Conservation (phyloP, 306 rosid genomes). For the Cajanus cajan region DNA sequence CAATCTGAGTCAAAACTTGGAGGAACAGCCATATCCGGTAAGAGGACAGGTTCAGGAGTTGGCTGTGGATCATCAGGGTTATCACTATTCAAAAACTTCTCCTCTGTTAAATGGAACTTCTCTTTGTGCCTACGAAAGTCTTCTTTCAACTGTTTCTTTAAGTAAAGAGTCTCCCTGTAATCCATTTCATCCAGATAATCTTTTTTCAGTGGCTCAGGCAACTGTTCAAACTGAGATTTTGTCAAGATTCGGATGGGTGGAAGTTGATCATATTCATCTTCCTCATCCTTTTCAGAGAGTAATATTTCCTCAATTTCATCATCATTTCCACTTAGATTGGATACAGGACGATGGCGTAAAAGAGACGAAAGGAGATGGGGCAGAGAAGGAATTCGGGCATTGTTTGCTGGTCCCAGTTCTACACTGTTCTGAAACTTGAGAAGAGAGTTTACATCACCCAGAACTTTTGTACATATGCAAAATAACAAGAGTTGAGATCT, state of each 20-base stretch:
- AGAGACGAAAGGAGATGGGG: conserved; percentile 94
- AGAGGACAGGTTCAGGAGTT: conserved; percentile 61
- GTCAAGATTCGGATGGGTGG: conserved; percentile 77
- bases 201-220: conserved; percentile 66
- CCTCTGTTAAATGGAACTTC: conserved; percentile 43
- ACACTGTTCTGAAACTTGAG: conserved; percentile 77
- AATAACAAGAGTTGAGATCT: conserved; percentile 74
- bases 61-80: conserved; percentile 54
- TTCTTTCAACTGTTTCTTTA: conserved; percentile 89
- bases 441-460: conserved; percentile 74
- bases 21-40: conserved; percentile 90
- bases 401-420: conserved; percentile 64
- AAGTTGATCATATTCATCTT: conserved; percentile 85
- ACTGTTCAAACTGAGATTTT: conserved; percentile 74
- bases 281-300: conserved; percentile 54
- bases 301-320: conserved; percentile 58
- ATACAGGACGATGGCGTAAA: conserved; percentile 46
- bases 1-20: conserved; percentile 67
- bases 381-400: conserved; percentile 65
- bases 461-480: conserved; percentile 82
- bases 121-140: conserved; percentile 56
- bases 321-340: conserved; percentile 48
- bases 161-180: conserved; percentile 84
- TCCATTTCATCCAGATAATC: conserved; percentile 93
- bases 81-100: conserved; percentile 34